phyloP scores from a whole-genome alignment of 768 basidiomycete species.

The Tylopilus intermedius region DNA sequence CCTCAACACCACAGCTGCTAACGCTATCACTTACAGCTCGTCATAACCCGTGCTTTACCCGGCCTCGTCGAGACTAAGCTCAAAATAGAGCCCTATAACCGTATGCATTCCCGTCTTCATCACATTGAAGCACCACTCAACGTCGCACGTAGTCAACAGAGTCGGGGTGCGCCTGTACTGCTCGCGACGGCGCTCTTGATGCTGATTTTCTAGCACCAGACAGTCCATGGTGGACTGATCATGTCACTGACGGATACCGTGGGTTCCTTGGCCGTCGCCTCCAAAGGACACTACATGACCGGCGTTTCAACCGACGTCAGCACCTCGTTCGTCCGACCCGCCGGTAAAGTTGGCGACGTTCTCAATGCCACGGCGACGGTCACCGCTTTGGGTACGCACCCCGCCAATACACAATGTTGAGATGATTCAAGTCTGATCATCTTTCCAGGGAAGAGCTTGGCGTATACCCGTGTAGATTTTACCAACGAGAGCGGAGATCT shows the following conservation, averaged over 20 bases:
- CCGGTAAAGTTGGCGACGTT: conserved; percentile 64
- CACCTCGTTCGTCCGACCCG: conserved; percentile 73
- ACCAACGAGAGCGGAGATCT: conserved; percentile 57
- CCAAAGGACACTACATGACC: conserved; percentile 81
- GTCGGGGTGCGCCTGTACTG: conserved; percentile 55
- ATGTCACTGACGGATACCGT: conserved; percentile 80
- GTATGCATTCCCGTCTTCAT: conserved; percentile 36
- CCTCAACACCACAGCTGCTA: not conserved
- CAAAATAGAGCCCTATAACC: conserved; percentile 68
- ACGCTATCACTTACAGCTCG: conserved; percentile 42
- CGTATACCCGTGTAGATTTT: conserved; percentile 80
- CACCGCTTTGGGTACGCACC: conserved; percentile 58
- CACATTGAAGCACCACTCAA: not conserved
- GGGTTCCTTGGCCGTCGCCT: conserved; percentile 79
- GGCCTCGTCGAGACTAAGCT: conserved; percentile 67
- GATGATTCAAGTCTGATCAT: not conserved
- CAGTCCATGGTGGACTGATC: conserved; percentile 77
- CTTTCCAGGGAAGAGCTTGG: conserved; percentile 65
- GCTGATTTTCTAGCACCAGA: conserved; percentile 25
- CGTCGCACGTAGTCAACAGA: conserved; percentile 56
- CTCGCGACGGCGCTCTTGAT: not conserved
- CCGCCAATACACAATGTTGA: not conserved
- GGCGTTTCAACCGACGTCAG: conserved; percentile 82
- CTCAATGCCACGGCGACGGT: conserved; percentile 60
- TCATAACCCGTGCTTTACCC: conserved; percentile 61